Evolutionary conservation across 2,329 filamentous ascomycete species (phyloP).

Genomic region (Colletotrichum sp.): DNA sequence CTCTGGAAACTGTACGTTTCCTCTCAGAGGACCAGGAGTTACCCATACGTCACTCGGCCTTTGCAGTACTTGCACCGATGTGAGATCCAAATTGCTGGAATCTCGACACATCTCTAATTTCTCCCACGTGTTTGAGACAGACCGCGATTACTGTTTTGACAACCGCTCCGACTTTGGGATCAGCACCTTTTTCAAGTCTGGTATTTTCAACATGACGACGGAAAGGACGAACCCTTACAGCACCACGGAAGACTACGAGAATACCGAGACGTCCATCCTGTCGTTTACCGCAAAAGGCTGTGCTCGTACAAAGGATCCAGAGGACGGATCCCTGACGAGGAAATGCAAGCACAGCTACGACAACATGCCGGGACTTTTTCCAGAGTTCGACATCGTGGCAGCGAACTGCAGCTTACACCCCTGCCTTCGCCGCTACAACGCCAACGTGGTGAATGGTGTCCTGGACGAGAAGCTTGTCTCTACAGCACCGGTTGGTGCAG

Average conservation of each 20-base stretch:
- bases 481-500: background rate
- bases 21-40: background rate
- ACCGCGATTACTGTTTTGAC: background rate
- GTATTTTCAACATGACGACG: background rate
- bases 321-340: background rate
- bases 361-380: background rate
- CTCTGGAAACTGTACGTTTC: background rate
- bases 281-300: background rate
- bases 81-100: background rate
- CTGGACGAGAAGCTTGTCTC: background rate
- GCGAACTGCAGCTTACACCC: background rate
- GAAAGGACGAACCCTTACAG: background rate
- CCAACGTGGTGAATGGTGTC: background rate
- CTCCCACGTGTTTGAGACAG: background rate
- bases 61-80: background rate
- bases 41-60: background rate
- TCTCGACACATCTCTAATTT: background rate
- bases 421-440: background rate
- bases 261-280: background rate
- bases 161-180: background rate
- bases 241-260: background rate
- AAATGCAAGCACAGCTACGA: background rate
- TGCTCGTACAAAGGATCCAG: background rate
- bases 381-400: background rate
- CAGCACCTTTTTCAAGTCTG: background rate